Evolutionary conservation across 306 rosid genomes (phyloP).

Genomic region (Prunus armeniaca): DNA sequence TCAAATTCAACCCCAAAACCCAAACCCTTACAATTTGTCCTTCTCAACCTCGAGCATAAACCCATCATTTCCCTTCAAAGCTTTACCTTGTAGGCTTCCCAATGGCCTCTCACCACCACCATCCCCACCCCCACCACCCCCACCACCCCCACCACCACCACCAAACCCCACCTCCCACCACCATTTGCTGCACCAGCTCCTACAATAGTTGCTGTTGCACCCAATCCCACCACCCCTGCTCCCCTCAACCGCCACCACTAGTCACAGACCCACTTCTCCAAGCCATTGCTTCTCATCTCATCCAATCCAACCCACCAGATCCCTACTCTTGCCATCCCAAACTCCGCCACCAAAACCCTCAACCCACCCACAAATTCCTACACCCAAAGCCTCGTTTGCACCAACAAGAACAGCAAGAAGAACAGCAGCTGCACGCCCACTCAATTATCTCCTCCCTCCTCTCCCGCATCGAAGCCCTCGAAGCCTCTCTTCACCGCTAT

Average conservation of each 20-base stretch:
- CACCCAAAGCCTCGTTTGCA: slow-evolving; percentile 12
- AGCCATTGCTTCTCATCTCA: slow-evolving; percentile 47
- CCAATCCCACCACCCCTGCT: slow-evolving; percentile 28
- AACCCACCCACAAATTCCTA: slow-evolving; percentile 20
- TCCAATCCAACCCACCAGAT: slow-evolving; percentile 29
- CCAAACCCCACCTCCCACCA: slow-evolving; percentile 19
- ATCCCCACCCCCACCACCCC: slow-evolving; percentile 24
- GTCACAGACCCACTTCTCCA: slow-evolving; percentile 50
- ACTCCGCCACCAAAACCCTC: slow-evolving; percentile 21
- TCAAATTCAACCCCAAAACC: neutral
- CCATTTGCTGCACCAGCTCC: slow-evolving; percentile 33
- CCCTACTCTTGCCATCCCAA: slow-evolving; percentile 19
- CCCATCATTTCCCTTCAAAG: neutral
- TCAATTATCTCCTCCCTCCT: slow-evolving; percentile 52
- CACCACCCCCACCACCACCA: slow-evolving; percentile 26
- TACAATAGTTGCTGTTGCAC: slow-evolving; percentile 26
- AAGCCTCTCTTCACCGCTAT: slow-evolving; percentile 53
- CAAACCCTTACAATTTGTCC: neutral
- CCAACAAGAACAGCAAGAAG: neutral
- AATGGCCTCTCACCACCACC: slow-evolving; percentile 62
- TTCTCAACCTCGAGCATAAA: neutral
- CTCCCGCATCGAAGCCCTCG: slow-evolving; percentile 78
- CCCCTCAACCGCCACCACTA: slow-evolving; percentile 28
- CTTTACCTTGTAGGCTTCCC: neutral
- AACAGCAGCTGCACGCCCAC: slow-evolving; percentile 8